Conservation (phyloP, 768 basidiomycete species). For the Lentinula raphanica region DNA sequence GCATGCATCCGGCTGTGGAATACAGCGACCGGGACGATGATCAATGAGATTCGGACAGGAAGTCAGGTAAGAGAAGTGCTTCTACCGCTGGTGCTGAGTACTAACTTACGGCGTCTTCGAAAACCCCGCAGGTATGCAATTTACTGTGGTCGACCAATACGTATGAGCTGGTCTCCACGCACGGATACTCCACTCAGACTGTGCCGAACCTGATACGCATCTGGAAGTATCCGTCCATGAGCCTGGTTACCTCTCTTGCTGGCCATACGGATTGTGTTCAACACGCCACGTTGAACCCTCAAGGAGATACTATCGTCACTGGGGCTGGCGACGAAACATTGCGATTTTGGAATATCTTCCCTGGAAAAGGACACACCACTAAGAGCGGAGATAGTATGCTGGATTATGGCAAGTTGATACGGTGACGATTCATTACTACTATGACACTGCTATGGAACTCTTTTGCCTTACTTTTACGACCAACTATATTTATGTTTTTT, state of each 20-base stretch:
- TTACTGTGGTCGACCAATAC: slow-evolving; percentile 71
- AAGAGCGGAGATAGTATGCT: slow-evolving; percentile 26
- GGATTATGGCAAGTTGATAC: slow-evolving; percentile 35
- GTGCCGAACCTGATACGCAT: slow-evolving; percentile 70
- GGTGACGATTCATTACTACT: background rate
- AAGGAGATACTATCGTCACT: slow-evolving; percentile 74
- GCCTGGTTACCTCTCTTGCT: slow-evolving; percentile 65
- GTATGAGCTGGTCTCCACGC: slow-evolving; percentile 73
- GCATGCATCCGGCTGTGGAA: slow-evolving; percentile 81
- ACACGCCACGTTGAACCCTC: slow-evolving; percentile 68
- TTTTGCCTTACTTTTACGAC: no score
- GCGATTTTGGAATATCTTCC: slow-evolving; percentile 75
- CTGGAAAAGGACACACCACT: slow-evolving; percentile 23
- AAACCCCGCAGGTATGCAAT: slow-evolving; percentile 56
- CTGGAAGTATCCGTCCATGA: slow-evolving; percentile 68
- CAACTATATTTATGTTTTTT: background rate
- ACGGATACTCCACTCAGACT: slow-evolving; percentile 66
- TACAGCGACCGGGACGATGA: slow-evolving; percentile 54
- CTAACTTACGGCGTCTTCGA: slow-evolving; percentile 18
- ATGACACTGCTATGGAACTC: no score
- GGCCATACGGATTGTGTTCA: slow-evolving; percentile 72
- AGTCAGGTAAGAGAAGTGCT: slow-evolving; percentile 50
- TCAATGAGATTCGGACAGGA: slow-evolving; percentile 66
- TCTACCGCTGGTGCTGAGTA: background rate
- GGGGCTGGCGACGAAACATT: slow-evolving; percentile 78